These are phyloP conservation scores for Torulaspora gathmanii DNA, from an alignment of 805 yeast species.

Conservation along the genomic window DNA sequence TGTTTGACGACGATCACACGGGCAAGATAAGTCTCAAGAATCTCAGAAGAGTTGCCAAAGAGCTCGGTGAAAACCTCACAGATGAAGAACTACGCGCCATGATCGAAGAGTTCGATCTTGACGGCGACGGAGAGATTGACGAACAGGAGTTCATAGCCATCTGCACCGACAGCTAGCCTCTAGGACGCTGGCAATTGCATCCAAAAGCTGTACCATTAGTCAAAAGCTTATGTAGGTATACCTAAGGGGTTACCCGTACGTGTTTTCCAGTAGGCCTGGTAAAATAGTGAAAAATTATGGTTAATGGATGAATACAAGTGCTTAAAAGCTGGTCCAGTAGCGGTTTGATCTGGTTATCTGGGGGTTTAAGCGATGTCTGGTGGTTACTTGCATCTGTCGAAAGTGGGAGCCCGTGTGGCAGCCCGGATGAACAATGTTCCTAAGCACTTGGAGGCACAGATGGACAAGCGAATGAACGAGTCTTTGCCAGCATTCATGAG, in stretches of 20 bases:
- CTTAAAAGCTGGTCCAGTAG: no score
- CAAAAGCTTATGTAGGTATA: not conserved
- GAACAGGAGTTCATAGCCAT: conserved; percentile 88
- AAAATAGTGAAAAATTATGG: conserved; percentile 1
- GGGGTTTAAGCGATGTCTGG: conserved; percentile 12
- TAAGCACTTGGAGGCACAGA: conserved; percentile 29
- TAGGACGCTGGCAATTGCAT: not conserved
- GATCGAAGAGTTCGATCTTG: conserved; percentile 96
- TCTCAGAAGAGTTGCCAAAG: conserved; percentile 83
- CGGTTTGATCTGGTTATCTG: no score
- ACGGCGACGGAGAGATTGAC: conserved; percentile 91
- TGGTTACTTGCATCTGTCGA: conserved; percentile 33
- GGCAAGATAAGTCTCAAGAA: conserved; percentile 81
- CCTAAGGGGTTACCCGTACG: conserved; percentile 2
- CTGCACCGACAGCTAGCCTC: conserved; percentile 59
- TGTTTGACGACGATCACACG: conserved; percentile 83
- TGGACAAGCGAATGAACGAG: conserved; percentile 30
- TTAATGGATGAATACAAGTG: not conserved
- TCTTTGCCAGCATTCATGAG: conserved; percentile 39
- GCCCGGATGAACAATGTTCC: conserved; percentile 33
- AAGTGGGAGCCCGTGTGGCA: conserved; percentile 38
- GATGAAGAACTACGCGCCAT: conserved; percentile 93
- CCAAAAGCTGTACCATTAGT: conserved; percentile 5
- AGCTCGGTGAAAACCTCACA: conserved; percentile 82
- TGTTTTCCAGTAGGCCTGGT: not conserved